A percentile compares a stretch with the other conserved stretches of the same genome.
phyloP scores from a whole-genome alignment of 2,329 filamentous ascomycete species.

The Hymenoscyphus albidus region DNA sequence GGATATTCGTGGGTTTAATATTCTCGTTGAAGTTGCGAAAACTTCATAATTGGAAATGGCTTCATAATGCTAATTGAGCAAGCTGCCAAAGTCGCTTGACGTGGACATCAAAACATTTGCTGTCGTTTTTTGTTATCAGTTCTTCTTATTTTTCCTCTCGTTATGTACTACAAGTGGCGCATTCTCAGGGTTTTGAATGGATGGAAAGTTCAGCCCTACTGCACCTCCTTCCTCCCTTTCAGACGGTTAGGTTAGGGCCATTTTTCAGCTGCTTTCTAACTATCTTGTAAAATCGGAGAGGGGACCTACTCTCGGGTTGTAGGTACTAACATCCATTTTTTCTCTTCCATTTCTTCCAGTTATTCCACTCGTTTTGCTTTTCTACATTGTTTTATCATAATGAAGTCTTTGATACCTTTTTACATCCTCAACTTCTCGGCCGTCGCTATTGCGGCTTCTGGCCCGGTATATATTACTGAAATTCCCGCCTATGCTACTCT shows the following conservation, averaged over 20 bases:
- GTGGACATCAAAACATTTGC: not conserved
- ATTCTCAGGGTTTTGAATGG: not conserved
- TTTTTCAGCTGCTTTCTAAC: not conserved
- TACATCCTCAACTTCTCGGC: conserved; percentile 4
- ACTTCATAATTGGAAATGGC: not conserved
- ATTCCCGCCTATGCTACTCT: conserved; percentile 28
- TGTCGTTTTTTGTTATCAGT: not conserved
- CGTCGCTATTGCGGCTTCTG: conserved; percentile 5
- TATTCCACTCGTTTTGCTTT: not conserved
- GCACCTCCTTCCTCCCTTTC: not conserved
- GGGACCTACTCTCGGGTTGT: not conserved
- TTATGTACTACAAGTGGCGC: not conserved
- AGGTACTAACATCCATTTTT: not conserved
- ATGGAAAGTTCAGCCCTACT: not conserved
- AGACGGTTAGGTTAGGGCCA: not conserved
- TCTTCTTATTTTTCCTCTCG: not conserved
- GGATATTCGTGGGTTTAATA: not conserved
- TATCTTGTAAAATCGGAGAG: not conserved
- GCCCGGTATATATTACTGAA: conserved; percentile 18
- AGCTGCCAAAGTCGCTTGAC: not conserved
- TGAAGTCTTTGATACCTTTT: conserved; percentile 9
- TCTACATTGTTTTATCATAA: conserved; percentile 1
- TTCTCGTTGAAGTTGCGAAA: not conserved
- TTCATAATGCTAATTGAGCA: not conserved
- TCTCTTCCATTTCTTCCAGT: not conserved